Evolutionary conservation across 768 basidiomycete species (phyloP), one percentile per base, ranked within the genome.

Genomic region (Suillus weaverae): DNA sequence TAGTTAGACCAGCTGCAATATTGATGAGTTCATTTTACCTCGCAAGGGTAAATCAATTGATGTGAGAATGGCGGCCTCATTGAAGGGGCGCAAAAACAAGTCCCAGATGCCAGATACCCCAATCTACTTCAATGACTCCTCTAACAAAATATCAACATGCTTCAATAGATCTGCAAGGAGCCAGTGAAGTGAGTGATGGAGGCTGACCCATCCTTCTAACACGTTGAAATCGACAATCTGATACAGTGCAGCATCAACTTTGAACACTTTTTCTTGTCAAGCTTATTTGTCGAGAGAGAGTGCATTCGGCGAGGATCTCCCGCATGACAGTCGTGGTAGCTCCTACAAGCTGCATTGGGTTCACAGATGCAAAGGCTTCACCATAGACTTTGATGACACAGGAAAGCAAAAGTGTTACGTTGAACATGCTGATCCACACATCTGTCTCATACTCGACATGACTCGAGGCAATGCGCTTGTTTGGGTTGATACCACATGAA

Each of bases 391-490:
- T 92, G 80, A 94, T 92, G 46, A 94, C 87, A 50, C 94, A 88
- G 7, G 92, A 91, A 32, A 99, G 79, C 39, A 94, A 95, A 11
- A 97, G 85, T 7, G 95, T 95, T 30, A 98, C 91, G 69, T 96
- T 95, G 78, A 99, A 99, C 16, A 97, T 94, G 70, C 90, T 92
- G 67, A 97, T 94, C 97, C 96, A 97, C 22, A 91, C 90, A 68
- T 99, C 97, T 35, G 91, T 91, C 79, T 99, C 97, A 78, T 92
- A 99, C 76, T 98, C 97, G 70, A 99, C 87, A 69, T 99, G 97
- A 60, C 81, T 89, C 35, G 85, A 84, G 6, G 83, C 86, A 22
- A 91, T 93, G 20, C 97, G 86, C 69, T 89, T 88, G 76, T 95
- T 95, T 2, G 95, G 90, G 72, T 97, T 95, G 72, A 98, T 84